These are phyloP conservation scores for Gleditsia sinensis DNA, from an alignment of 306 rosid species.

Conservation along the genomic window DNA sequence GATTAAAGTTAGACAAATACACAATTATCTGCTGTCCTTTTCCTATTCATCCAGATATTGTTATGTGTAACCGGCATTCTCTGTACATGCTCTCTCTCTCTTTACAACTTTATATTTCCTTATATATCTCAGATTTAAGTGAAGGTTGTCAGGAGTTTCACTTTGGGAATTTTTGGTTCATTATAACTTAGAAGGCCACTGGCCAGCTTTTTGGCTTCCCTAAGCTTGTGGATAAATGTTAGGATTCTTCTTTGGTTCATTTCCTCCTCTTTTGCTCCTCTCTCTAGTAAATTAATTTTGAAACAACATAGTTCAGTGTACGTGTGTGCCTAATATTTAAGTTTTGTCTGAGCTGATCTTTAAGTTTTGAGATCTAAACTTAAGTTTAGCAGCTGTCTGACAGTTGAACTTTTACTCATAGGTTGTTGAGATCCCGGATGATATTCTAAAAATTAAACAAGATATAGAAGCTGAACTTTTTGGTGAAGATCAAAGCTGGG, in stretches of 20 bases:
- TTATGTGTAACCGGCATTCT: not conserved
- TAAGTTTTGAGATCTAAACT: too few species aligned
- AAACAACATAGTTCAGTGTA: not conserved
- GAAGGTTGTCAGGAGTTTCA: not conserved
- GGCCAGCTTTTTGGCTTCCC: not conserved
- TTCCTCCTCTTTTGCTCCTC: not conserved
- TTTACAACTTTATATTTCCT: not conserved
- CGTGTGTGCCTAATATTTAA: not conserved
- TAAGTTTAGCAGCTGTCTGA: constrained; percentile 10
- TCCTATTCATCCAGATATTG: not conserved
- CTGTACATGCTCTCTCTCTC: not conserved
- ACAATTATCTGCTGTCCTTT: not conserved
- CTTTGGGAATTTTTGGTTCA: not conserved
- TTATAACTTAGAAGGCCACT: constrained; percentile 3
- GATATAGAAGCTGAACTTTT: constrained; percentile 80
- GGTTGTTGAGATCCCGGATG: constrained; percentile 70
- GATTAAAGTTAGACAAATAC: too few species aligned
- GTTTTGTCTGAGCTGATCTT: constrained; percentile 16
- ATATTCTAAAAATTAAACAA: constrained; percentile 65
- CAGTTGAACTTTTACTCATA: constrained; percentile 32
- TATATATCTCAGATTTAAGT: not conserved
- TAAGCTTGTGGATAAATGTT: constrained; percentile 4
- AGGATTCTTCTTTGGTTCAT: not conserved
- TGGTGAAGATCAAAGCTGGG: constrained; percentile 90
- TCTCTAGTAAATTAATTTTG: not conserved